Percentiles rank a stretch among this genome's conserved stretches.
These are phyloP conservation scores for Arthroderma uncinatum DNA, from an alignment of 2,329 filamentous ascomycete species.

Conservation along the genomic window DNA sequence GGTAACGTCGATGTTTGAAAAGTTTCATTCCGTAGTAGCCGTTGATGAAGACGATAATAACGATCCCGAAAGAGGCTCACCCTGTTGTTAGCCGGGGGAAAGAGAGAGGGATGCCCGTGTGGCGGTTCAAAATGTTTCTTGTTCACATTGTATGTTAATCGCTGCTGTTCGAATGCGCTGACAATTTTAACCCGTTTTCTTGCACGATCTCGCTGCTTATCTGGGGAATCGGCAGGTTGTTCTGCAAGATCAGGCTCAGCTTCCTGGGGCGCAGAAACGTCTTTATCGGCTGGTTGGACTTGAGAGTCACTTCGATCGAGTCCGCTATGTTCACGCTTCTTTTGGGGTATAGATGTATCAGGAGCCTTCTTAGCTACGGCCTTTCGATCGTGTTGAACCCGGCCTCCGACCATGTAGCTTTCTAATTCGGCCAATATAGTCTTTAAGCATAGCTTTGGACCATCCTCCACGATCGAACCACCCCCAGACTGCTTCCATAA, in stretches of 20 bases:
- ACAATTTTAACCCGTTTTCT: conserved; percentile 76
- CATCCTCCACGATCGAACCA: conserved; percentile 76
- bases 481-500: conserved; percentile 85
- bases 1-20: conserved; percentile 76
- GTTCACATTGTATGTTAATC: conserved; percentile 35
- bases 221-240: neutral
- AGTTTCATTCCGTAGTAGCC: conserved; percentile 80
- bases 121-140: conserved; percentile 87
- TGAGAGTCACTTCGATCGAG: neutral
- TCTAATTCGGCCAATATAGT: conserved; percentile 75
- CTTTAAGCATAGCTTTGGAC: conserved; percentile 55
- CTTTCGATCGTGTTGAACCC: conserved; percentile 19
- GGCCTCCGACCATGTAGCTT: conserved; percentile 79
- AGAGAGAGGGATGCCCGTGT: conserved; percentile 52
- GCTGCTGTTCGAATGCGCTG: conserved; percentile 72
- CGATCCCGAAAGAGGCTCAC: conserved; percentile 78
- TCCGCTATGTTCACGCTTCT: conserved; percentile 16
- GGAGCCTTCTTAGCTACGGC: conserved; percentile 37
- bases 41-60: conserved; percentile 85
- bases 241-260: neutral
- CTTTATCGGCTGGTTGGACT: neutral
- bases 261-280: neutral
- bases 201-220: conserved; percentile 39
- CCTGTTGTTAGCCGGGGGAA: conserved; percentile 71
- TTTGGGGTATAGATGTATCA: conserved; percentile 52